Percentiles rank a stretch among this genome's conserved stretches.
These are phyloP conservation scores for Vigna nakashimae DNA, from an alignment of 306 rosid species.

Conservation along the genomic window DNA sequence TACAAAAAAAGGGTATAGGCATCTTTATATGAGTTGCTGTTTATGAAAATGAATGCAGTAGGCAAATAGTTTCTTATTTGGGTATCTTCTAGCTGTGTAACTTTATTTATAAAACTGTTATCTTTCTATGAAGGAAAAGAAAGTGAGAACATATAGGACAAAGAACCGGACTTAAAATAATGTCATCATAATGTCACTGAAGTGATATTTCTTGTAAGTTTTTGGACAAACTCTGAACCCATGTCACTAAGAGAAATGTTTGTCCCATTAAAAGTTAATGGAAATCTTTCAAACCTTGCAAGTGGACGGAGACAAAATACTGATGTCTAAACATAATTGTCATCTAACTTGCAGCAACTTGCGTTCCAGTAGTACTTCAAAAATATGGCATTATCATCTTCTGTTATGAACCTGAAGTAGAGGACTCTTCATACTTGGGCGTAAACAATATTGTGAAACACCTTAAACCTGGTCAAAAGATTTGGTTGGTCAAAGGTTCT, in stretches of 20 bases:
- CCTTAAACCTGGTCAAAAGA: not conserved
- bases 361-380: constrained; percentile 41
- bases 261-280: constrained; percentile 48
- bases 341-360: constrained; percentile 44
- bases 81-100: constrained; percentile 42
- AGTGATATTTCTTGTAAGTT: constrained; percentile 25
- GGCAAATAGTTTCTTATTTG: constrained; percentile 22
- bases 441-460: constrained; percentile 12
- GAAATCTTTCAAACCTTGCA: constrained; percentile 44
- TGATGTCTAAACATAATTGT: constrained; percentile 35
- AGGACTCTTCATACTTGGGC: constrained; percentile 14
- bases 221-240: constrained; percentile 45
- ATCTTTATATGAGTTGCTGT: constrained; percentile 2
- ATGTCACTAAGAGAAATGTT: constrained; percentile 41
- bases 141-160: constrained; percentile 27
- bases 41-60: constrained; percentile 4
- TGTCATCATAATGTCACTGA: constrained; percentile 42
- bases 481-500: not conserved
- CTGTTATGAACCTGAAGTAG: not conserved
- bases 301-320: constrained; percentile 40
- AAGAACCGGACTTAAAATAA: constrained; percentile 37
- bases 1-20: not conserved
- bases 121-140: not conserved
- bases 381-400: constrained; percentile 8
- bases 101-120: constrained; percentile 23